phyloP scores from a whole-genome alignment of 2,329 filamentous ascomycete species.

The Curvularia verruculosa region DNA sequence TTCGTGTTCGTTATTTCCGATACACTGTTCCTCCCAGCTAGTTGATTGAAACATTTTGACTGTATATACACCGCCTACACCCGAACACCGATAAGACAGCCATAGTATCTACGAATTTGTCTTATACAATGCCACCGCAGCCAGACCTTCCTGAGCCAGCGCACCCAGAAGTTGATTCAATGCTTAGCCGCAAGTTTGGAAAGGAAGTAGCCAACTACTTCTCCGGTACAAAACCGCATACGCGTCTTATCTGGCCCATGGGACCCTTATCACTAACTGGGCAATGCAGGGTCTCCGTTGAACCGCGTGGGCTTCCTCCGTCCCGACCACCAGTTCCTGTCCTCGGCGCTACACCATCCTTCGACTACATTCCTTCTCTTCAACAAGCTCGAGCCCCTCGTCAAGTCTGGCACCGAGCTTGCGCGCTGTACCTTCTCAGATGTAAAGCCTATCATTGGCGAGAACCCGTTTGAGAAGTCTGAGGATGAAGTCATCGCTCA shows the following conservation, averaged over 20 bases:
- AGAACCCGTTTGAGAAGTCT: conserved; percentile 70
- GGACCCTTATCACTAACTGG: conserved; percentile 3
- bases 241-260: not conserved
- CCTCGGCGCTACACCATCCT: conserved; percentile 68
- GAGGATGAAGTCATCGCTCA: conserved; percentile 75
- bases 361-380: conserved; percentile 76
- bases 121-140: conserved; percentile 38
- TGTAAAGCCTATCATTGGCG: conserved; percentile 71
- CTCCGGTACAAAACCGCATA: conserved; percentile 53
- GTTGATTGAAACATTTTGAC: not conserved
- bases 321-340: conserved; percentile 71
- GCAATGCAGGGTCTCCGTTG: conserved; percentile 65
- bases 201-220: conserved; percentile 85
- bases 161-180: conserved; percentile 66
- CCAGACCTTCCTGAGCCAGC: conserved; percentile 64
- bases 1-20: not conserved
- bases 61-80: not conserved
- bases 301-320: conserved; percentile 83
- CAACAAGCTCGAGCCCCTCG: conserved; percentile 77
- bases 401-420: conserved; percentile 65
- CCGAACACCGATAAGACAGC: not conserved
- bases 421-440: conserved; percentile 73
- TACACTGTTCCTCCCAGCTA: not conserved
- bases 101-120: not conserved
- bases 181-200: conserved; percentile 79